Evolutionary conservation across 352 stramenopile genomes (phyloP).

Genomic region (Phytophthora macrochlamydospora): DNA sequence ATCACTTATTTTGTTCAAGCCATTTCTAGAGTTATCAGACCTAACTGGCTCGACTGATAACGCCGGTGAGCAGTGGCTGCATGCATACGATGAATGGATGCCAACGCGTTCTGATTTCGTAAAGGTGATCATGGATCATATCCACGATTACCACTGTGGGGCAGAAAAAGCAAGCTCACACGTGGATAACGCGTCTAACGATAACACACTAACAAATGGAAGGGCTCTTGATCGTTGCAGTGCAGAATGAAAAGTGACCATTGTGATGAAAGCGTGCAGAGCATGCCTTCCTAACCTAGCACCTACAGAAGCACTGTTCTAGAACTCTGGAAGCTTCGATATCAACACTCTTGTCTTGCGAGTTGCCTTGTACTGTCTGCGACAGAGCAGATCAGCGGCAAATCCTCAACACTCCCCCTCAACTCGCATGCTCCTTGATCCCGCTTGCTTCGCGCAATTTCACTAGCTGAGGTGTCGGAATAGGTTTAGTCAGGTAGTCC

Average conservation of each 20-base stretch:
- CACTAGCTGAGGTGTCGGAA: conserved; percentile 5
- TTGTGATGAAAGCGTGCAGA: too few species aligned
- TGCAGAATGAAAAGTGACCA: too few species aligned
- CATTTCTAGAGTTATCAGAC: background rate
- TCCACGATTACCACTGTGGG: background rate
- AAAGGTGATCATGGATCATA: background rate
- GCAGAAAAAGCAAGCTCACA: background rate
- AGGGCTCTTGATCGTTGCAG: too few species aligned
- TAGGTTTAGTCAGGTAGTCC: conserved; percentile 13
- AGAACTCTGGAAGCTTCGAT: background rate
- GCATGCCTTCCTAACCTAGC: too few species aligned
- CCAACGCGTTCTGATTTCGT: background rate
- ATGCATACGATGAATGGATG: background rate
- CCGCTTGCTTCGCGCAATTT: conserved; percentile 1
- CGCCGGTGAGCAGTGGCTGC: background rate
- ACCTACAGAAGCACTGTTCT: background rate
- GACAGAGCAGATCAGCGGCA: background rate
- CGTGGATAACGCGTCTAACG: background rate
- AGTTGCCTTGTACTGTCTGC: background rate
- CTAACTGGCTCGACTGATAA: background rate
- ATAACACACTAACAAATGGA: background rate
- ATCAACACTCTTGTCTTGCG: background rate
- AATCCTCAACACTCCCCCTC: conserved; percentile 9
- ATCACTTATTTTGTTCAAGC: conserved; percentile 1
- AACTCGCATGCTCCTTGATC: conserved; percentile 11